Evolutionary conservation across 2,329 filamentous ascomycete genomes (phyloP), one percentile per base, ranked within the genome.

Genomic region (Colletotrichum euphorbiae): DNA sequence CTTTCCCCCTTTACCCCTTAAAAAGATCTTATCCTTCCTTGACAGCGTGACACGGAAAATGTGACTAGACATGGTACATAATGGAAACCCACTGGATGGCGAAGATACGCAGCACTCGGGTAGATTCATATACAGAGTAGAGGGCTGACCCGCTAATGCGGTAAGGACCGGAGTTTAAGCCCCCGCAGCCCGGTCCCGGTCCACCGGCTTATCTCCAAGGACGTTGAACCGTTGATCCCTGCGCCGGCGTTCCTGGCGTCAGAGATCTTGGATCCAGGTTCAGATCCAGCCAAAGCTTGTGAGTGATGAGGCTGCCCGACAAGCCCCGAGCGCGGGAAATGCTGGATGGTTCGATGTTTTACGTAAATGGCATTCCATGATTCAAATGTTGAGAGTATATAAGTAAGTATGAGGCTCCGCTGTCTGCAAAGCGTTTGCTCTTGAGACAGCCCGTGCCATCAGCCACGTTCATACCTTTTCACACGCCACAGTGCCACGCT

Each of bases 291-390:
- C 31, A 36, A 40, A 33, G 51, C 6, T 19, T 54, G 11, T 19
- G 42, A 45, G 11, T 19, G 42, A 45, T n/a, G 19, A 38, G 31
- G 33, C 51, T 54, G 31, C 17, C 33, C 51, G 51, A 54, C 19
- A 33, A 15, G 17, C n/a, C 38, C 51, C 51, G 51, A 40, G 33
- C 24, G 31, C 12, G 19, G 28, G 28, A 28, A 7, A 19, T 11
- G 4, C 19, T 63, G 28, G 36, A 75, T 75, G 74, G 73, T 67
- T 75, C 68, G 74, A 70, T 75, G 68, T 55, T 71, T 72, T 51
- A 74, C 70, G 51, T 54, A 54, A 40, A 54, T 54, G 12, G 19
- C 24, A 54, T 33, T 36, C 15, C 31, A 54, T 24, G 51, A 31
- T 13, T 24, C 17, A 21, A 54, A 36, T 38, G 31, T 54, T 9